Conservation (phyloP, 352 stramenopile genomes). For the Globisporangium cylindrosporum region DNA sequence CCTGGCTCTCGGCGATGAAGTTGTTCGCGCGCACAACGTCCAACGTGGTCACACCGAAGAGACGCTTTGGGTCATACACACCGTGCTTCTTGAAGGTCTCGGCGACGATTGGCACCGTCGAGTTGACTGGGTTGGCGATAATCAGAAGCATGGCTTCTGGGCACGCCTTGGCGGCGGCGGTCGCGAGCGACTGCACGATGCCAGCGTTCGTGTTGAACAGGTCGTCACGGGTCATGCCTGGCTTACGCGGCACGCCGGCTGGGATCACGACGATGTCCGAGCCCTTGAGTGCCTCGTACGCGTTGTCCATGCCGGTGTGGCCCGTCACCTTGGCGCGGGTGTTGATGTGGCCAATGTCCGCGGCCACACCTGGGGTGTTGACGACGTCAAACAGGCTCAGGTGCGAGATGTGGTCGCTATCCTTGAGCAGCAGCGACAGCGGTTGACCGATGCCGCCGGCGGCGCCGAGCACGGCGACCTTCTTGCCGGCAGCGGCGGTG, state of each 20-base stretch:
- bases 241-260: slow-evolving; percentile 98
- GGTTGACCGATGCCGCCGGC: slow-evolving; percentile 98
- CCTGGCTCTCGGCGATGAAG: slow-evolving; percentile 87
- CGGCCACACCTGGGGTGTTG: slow-evolving; percentile 96
- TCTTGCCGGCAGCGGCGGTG: slow-evolving; percentile 59
- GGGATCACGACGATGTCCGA: slow-evolving; percentile 99
- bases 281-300: slow-evolving; percentile 67
- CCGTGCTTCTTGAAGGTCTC: slow-evolving; percentile 97
- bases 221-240: slow-evolving; percentile 95
- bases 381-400: slow-evolving; percentile 98
- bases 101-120: slow-evolving; percentile 98
- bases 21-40: slow-evolving; percentile 98
- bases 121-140: slow-evolving; percentile 99
- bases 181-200: slow-evolving; percentile 96
- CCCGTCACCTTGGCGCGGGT: slow-evolving; percentile 75
- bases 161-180: slow-evolving; percentile 93
- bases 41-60: slow-evolving; percentile 98
- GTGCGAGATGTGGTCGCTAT: slow-evolving; percentile 94
- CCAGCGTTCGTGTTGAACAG: slow-evolving; percentile 95
- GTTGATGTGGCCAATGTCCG: slow-evolving; percentile 95
- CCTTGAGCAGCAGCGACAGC: slow-evolving; percentile 98
- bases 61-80: slow-evolving; percentile 96
- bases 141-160: slow-evolving; percentile 96
- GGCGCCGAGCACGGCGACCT: slow-evolving; percentile 89
- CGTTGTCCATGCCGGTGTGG: slow-evolving; percentile 76